These are phyloP conservation scores for Pichia sp. DNA, from an alignment of 1,139 yeast genomes.

Conservation along the genomic window DNA sequence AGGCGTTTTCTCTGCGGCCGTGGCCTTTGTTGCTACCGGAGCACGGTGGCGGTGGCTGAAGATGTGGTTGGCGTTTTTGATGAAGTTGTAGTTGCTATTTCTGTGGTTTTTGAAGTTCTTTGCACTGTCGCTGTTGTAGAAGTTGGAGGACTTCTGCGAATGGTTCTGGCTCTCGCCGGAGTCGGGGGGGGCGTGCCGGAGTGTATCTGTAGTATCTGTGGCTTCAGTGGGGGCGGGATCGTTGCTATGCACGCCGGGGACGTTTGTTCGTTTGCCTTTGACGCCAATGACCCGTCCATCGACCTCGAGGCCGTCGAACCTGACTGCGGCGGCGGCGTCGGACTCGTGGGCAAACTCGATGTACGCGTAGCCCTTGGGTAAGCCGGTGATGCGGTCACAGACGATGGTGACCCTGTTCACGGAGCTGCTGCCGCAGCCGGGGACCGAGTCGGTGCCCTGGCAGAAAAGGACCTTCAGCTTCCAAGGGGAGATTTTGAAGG, in stretches of 20 bases:
- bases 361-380: conserved; percentile 84
- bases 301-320: conserved; percentile 60
- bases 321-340: conserved; percentile 61
- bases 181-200: too few species aligned
- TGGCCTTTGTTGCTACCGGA: neutral
- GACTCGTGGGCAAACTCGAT: conserved; percentile 68
- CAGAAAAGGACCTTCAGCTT: conserved; percentile 77
- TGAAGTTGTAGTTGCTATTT: conserved; percentile 9
- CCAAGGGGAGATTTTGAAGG: conserved; percentile 72
- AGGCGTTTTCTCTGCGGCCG: too few species aligned
- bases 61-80: neutral
- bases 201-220: too few species aligned
- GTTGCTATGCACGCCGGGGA: conserved; percentile 51
- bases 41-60: conserved; percentile 1
- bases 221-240: neutral
- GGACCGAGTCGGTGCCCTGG: conserved; percentile 23
- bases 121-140: neutral
- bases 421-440: conserved; percentile 49
- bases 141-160: neutral
- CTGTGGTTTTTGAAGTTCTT: conserved; percentile 1
- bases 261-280: conserved; percentile 70
- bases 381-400: conserved; percentile 66
- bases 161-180: too few species aligned
- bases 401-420: conserved; percentile 82
- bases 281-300: conserved; percentile 70